Conservation (phyloP, 768 basidiomycete species). For the Xerocomellus amylosporus region DNA sequence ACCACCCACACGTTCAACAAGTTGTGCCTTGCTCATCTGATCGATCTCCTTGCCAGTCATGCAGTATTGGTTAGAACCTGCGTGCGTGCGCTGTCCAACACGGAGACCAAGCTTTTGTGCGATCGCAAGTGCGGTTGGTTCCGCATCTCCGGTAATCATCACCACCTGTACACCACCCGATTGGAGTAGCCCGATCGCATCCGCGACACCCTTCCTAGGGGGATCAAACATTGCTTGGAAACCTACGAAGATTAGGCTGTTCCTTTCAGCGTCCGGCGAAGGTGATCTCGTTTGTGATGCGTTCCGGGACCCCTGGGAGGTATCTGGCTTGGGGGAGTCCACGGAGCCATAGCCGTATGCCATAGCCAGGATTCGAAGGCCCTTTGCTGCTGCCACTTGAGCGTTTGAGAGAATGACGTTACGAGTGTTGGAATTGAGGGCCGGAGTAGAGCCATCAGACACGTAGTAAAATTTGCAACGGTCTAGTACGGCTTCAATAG, state of each 20-base stretch:
- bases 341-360: conserved; percentile 77
- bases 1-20: conserved; percentile 75
- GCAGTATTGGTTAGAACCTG: conserved; percentile 41
- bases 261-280: conserved; percentile 36
- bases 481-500: conserved; percentile 83
- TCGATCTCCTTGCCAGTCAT: conserved; percentile 86
- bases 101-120: conserved; percentile 82
- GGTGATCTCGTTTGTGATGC: conserved; percentile 29
- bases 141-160: conserved; percentile 97
- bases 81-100: conserved; percentile 46
- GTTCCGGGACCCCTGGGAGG: conserved; percentile 19
- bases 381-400: conserved; percentile 64
- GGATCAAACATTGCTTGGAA: conserved; percentile 97
- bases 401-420: conserved; percentile 71
- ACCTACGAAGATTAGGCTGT: conserved; percentile 81
- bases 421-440: conserved; percentile 66
- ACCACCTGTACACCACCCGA: conserved; percentile 91
- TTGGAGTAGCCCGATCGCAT: conserved; percentile 79
- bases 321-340: conserved; percentile 34
- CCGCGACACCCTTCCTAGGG: conserved; percentile 89
- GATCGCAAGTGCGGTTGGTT: conserved; percentile 86
- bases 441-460: conserved; percentile 83
- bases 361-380: conserved; percentile 87
- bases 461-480: conserved; percentile 90
- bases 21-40: conserved; percentile 72